Evolutionary conservation across 495 filamentous ascomycete species (phyloP), one percentile per base, ranked within the genome.

Genomic region (Trichoderma gamsii): DNA sequence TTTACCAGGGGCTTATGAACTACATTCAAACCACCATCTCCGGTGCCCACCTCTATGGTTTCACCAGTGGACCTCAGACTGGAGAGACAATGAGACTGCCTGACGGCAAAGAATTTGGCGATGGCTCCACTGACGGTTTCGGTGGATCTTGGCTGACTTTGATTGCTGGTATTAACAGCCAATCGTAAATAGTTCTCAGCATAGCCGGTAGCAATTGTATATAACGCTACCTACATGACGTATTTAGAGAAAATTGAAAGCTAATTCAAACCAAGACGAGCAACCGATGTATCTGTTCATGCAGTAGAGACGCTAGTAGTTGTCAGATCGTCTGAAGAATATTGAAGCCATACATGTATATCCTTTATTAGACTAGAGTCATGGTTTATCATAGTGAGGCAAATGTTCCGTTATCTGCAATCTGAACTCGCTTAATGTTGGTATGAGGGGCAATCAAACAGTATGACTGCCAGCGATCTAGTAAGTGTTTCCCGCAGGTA

Each of bases 141-240:
- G 66, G 66, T 23, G 66, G 66, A 21, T 67, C 66, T 8, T 67
- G 66, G 66, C 0, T 13, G 13, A 67, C 66, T 11, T 27, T 67
- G 66, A 59, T 67, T n/a, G 46, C 66, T 18, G 41, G 61, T 12
- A 67, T 67, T 78, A 71, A 51, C 63, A 78, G 68, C 76, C 76
- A 66, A 73, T 61, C 56, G 16, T 61, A 61, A n/a, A 21, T 25
- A 18, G 49, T 18, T 23, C 43, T 46, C 12, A 11, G 18, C 18
- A 46, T 18, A 46, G 43, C 12, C 43, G 18, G 12, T 16, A 46
- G 0, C 9, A 11, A 46, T 18, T 46, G 43, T 46, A 46, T 46
- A 46, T 46, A 46, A 46, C 7, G 4, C 43, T 46, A 11, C 29
- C 29, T 7, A 44, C 7, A 16, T 44, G 18, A 18, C 43, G 18